Evolutionary conservation across 768 basidiomycete species (phyloP).

Genomic region (Sporobolomyces roseus): DNA sequence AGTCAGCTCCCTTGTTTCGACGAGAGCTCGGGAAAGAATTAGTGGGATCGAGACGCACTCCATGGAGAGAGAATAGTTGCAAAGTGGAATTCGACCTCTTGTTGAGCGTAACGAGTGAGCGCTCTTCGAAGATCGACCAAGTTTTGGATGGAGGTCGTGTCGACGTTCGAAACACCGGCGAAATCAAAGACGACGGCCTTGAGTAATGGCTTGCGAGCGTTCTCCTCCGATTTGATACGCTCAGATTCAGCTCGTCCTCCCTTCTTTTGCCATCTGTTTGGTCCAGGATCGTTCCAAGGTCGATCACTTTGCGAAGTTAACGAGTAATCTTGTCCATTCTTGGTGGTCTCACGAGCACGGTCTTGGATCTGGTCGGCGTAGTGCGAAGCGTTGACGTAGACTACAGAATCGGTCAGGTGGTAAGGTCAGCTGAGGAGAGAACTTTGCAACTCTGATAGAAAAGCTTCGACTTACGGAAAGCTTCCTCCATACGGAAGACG

Average conservation of each 20-base stretch:
- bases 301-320: conserved; percentile 64
- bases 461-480: conserved; percentile 53
- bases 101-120: conserved; percentile 71
- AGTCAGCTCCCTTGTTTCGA: background rate
- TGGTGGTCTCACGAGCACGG: conserved; percentile 70
- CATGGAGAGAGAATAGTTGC: conserved; percentile 85
- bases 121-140: conserved; percentile 80
- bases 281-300: conserved; percentile 74
- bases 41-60: conserved; percentile 54
- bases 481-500: conserved; percentile 88
- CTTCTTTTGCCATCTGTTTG: conserved; percentile 24
- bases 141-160: conserved; percentile 85
- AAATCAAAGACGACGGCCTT: conserved; percentile 92
- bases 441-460: conserved; percentile 73
- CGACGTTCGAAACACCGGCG: conserved; percentile 74
- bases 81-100: conserved; percentile 75
- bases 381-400: conserved; percentile 51
- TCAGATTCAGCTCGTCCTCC: conserved; percentile 18
- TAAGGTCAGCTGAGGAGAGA: conserved; percentile 40
- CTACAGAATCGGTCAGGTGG: background rate
- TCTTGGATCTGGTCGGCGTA: conserved; percentile 70
- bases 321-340: conserved; percentile 66
- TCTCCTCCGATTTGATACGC: conserved; percentile 48
- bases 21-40: background rate
- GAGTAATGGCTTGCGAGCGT: conserved; percentile 60